phyloP scores from a whole-genome alignment of 2,329 filamentous ascomycete genomes.

The Calonectria fujianensis region DNA sequence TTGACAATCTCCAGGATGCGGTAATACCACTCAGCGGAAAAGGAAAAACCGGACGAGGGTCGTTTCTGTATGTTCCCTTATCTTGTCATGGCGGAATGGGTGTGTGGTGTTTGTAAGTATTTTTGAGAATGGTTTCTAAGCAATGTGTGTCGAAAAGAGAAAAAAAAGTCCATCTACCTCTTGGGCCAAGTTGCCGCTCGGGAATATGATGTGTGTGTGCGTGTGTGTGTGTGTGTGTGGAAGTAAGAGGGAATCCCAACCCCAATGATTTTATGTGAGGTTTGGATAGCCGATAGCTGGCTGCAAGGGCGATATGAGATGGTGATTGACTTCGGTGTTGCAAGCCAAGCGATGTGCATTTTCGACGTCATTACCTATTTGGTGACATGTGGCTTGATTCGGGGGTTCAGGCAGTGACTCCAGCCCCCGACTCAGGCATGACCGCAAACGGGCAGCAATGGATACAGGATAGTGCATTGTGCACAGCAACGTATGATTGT shows the following conservation, averaged over 20 bases:
- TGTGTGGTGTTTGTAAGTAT: constrained; percentile 40
- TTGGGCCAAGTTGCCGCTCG: background rate
- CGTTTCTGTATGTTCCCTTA: constrained; percentile 37
- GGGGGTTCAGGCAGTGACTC: background rate
- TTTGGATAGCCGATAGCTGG: background rate
- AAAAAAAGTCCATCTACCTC: constrained; percentile 22
- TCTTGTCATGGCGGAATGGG: constrained; percentile 34
- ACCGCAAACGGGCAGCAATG: constrained; percentile 23
- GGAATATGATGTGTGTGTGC: background rate
- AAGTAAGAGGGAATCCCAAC: background rate
- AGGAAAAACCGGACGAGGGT: constrained; percentile 28
- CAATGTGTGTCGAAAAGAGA: constrained; percentile 28
- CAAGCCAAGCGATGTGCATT: constrained; percentile 3
- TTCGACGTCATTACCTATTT: constrained; percentile 5
- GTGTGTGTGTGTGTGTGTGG: background rate
- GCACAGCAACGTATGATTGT: constrained; percentile 11
- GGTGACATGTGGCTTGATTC: constrained; percentile 4
- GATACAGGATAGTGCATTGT: background rate
- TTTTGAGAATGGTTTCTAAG: constrained; percentile 36
- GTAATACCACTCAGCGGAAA: constrained; percentile 21
- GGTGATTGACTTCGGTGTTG: constrained; percentile 22
- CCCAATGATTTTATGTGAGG: background rate
- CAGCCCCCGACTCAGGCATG: constrained; percentile 11
- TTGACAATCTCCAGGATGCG: constrained; percentile 14
- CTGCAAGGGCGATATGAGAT: constrained; percentile 3